A percentile compares a stretch with the other conserved stretches of the same genome.
Conservation (phyloP, 805 yeast genomes). For the Spathaspora sp. region DNA sequence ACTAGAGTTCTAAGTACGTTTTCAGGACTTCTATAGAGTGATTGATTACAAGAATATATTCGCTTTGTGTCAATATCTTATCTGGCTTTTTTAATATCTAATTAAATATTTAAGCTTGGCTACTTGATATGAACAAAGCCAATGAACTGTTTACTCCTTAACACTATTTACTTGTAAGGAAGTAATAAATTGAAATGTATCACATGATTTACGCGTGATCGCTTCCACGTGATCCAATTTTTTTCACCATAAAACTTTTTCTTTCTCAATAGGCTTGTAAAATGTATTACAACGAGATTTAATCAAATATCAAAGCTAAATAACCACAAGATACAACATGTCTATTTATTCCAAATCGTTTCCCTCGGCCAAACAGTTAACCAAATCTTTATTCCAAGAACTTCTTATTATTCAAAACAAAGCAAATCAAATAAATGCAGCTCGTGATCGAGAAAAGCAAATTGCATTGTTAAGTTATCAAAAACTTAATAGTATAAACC, state of each 20-base stretch:
- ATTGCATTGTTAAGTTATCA: slow-evolving; percentile 47
- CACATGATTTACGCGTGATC: neutral
- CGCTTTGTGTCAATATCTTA: neutral
- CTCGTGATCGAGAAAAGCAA: slow-evolving; percentile 40
- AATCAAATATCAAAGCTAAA: neutral
- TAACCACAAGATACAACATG: neutral
- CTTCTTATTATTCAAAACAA: slow-evolving; percentile 33
- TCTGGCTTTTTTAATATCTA: no score
- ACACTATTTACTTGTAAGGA: no score
- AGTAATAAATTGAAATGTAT: no score
- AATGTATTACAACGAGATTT: neutral
- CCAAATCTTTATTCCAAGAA: slow-evolving; percentile 32
- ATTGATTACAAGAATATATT: no score
- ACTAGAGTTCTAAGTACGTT: no score
- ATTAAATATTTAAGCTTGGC: no score
- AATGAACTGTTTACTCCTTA: no score
- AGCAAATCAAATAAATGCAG: slow-evolving; percentile 33
- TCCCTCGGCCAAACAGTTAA: slow-evolving; percentile 12
- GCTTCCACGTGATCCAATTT: neutral
- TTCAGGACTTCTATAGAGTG: no score
- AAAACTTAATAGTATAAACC: slow-evolving; percentile 41
- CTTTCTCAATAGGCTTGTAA: neutral
- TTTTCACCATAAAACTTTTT: neutral
- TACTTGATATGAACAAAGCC: no score
- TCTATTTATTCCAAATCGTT: slow-evolving; percentile 4